Evolutionary conservation across 75 land plant species (phyloP), one percentile per base, ranked within the genome.

Genomic region (Selaginella moellendorffii): DNA sequence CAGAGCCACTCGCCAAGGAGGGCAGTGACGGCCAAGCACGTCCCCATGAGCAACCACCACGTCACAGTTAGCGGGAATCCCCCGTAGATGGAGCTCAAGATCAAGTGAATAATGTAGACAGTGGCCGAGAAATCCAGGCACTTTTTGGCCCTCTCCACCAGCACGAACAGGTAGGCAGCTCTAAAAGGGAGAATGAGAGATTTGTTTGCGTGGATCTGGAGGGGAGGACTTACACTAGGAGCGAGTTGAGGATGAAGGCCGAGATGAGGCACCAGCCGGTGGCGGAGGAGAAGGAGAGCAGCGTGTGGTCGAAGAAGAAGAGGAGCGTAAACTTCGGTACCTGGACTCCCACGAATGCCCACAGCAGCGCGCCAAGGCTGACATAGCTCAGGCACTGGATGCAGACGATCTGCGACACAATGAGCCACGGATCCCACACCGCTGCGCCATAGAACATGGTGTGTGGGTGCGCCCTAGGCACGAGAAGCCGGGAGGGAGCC

Each of bases 361-460:
- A 69, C 77, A 86, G 29, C 46, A 86, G 72, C 5, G 89, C 1
- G 9, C 98, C 98, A 27, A 85, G 78, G 18, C 87, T 83, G 31
- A 89, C 72, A 67, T 93, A 93, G 74, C 77, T 81, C 22, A 89
- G 68, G 67, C 90, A 93, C 68, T 93, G 98, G 29, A 93, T 75
- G 59, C 85, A 83, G 29, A 88, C 83, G 64, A 89, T 93, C 86
- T 93, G 98, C 26, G 84, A 79, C 24, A 93, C 81, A 22, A 93
- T 93, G 21, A 93, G 78, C 98, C 98, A 93, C 63, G 98, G 98
- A 73, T 89, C 98, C 98, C 98, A 93, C 46, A 86, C 86, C 67
- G 80, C 71, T 27, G 96, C 69, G 62, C 96, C 98, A 79, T 89
- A 93, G 77, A 89, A 93, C 98, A 89, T 93, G 23, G n/a, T n/a